Base-by-base conservation (phyloP, 129 eudicot species). In the Tagetes patula region DNA sequence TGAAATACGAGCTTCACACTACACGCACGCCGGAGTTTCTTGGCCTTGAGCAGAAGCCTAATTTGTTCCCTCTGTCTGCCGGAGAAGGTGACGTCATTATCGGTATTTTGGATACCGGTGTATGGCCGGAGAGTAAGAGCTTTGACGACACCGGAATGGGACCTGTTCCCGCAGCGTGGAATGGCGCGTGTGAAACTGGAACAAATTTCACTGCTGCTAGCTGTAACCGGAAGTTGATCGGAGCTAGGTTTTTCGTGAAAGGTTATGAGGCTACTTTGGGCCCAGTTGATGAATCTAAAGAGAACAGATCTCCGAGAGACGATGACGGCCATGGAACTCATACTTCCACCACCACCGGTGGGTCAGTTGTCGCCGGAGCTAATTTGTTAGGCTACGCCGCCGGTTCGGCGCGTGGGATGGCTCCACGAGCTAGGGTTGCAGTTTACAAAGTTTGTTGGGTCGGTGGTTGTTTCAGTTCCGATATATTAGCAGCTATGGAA, bases 251-350 rank as follows among this genome's bases (percentile, higher is more conserved):
- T 63, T 93, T 93, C 58, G 32, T 95, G 0, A 79, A 71, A 32
- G 96, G 98, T 31, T 93, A 93, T 34, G 90, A 85, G 14, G 90
- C 95, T 1, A 80, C 95, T 0, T 12, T 87, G 36, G 98, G 98
- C 20, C 95, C 98, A 0, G 67, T 93, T 2, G 88, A 93, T 70
- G 90, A 85, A 68, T 33, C 91, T 4, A 84, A 75, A n/a, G 98
- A 93, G 48, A 89, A 86, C 5, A 86, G 77, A 73, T 93, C 98
- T 11, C 95, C 98, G 0, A 75, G 98, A 33, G 98, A 93, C 67
- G 96, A 93, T 74, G 98, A 93, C 55, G 98, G 98, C n/a, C 98
- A 93, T 14, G 98, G 98, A 6, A 89, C 98, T 14, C 98, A 93
- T 84, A 93, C 98, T 2, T 81, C 98, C 0, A 80, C 87, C n/a